phyloP scores from a whole-genome alignment of 2,329 filamentous ascomycete species.

The Corniculantispora saksenae region DNA sequence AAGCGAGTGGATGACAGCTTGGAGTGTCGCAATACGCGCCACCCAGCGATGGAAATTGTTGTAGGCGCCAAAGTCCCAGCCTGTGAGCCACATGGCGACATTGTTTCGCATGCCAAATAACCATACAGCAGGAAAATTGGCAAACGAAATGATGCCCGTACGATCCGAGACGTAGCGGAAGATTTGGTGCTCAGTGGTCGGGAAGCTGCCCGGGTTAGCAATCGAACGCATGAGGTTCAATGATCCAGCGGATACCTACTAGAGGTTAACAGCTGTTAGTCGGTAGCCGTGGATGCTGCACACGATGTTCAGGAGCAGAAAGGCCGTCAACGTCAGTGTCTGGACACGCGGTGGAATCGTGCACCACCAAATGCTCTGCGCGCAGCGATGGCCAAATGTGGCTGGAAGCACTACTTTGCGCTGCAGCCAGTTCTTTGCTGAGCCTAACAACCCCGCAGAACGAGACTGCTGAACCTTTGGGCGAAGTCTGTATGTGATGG shows the following conservation, averaged over 20 bases:
- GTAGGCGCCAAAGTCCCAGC: slow-evolving; percentile 68
- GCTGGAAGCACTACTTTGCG: slow-evolving; percentile 40
- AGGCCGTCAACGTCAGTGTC: slow-evolving; percentile 39
- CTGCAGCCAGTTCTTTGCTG: slow-evolving; percentile 31
- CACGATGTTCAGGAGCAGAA: slow-evolving; percentile 40
- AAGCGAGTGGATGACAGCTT: slow-evolving; percentile 64
- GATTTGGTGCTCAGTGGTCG: slow-evolving; percentile 34
- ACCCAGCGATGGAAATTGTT: slow-evolving; percentile 69
- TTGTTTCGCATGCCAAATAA: slow-evolving; percentile 69
- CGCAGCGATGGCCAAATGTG: slow-evolving; percentile 44
- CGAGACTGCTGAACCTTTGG: slow-evolving; percentile 7
- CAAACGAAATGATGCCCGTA: slow-evolving; percentile 63
- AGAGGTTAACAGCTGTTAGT: slow-evolving; percentile 40
- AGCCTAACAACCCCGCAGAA: not conserved
- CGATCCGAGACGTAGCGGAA: slow-evolving; percentile 62
- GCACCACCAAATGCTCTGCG: slow-evolving; percentile 47
- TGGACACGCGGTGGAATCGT: slow-evolving; percentile 48
- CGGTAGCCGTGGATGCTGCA: slow-evolving; percentile 40
- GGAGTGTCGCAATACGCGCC: slow-evolving; percentile 60
- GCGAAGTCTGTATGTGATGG: slow-evolving; percentile 14
- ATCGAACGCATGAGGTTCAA: not conserved
- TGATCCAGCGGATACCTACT: slow-evolving; percentile 31
- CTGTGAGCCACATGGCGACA: slow-evolving; percentile 64
- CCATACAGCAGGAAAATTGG: slow-evolving; percentile 66
- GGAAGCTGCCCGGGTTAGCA: slow-evolving; percentile 33